phyloP scores from a whole-genome alignment of 805 yeast species.

The Yarrowia bubula region DNA sequence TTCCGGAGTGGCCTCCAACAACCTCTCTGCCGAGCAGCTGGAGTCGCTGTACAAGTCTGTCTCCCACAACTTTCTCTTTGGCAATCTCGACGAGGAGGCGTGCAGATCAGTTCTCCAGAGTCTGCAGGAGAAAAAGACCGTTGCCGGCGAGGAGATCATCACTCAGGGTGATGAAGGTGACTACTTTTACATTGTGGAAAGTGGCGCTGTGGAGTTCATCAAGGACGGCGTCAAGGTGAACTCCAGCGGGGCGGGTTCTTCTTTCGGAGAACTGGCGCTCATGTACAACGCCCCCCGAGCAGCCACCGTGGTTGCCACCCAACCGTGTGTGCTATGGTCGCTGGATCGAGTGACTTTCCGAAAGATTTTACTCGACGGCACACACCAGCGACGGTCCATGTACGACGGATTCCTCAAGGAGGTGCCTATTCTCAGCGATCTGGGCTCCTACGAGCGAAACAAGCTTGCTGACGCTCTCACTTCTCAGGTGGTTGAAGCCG shows the following conservation, averaged over 20 bases:
- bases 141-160: slow-evolving; percentile 64
- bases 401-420: slow-evolving; percentile 85
- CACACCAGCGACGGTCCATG: slow-evolving; percentile 84
- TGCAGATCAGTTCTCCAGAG: slow-evolving; percentile 77
- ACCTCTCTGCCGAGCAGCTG: slow-evolving; percentile 51
- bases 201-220: slow-evolving; percentile 77
- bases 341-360: slow-evolving; percentile 91
- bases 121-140: slow-evolving; percentile 66
- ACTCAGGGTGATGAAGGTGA: slow-evolving; percentile 95
- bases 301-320: slow-evolving; percentile 78
- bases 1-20: slow-evolving; percentile 26
- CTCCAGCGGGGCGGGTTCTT: slow-evolving; percentile 78
- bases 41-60: slow-evolving; percentile 67
- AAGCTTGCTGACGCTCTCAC: slow-evolving; percentile 93
- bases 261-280: slow-evolving; percentile 94
- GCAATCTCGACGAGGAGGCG: slow-evolving; percentile 75
- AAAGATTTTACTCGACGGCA: slow-evolving; percentile 83
- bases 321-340: slow-evolving; percentile 82
- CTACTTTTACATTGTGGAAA: slow-evolving; percentile 80
- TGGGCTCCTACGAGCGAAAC: slow-evolving; percentile 77
- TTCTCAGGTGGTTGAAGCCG: slow-evolving; percentile 68
- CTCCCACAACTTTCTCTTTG: slow-evolving; percentile 78
- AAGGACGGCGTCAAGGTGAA: slow-evolving; percentile 70
- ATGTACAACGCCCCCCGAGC: slow-evolving; percentile 98
- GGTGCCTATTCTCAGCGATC: slow-evolving; percentile 73